phyloP scores from a whole-genome alignment of 495 filamentous ascomycete species.

The Pyrenula aspistea region DNA sequence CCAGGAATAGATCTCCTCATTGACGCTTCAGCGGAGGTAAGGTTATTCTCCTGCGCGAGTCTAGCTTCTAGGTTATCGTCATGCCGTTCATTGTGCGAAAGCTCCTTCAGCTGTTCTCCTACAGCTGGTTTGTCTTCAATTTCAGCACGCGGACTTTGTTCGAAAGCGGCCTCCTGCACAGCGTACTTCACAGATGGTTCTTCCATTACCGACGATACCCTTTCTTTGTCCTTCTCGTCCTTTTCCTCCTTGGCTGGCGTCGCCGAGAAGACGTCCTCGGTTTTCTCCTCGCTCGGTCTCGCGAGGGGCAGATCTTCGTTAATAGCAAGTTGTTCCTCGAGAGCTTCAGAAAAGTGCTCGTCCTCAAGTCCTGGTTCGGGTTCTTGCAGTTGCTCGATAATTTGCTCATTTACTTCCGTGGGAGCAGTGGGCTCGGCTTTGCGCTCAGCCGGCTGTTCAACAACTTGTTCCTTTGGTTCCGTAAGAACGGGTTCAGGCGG shows the following conservation, averaged over 20 bases:
- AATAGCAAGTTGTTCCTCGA: neutral
- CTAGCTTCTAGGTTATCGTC: too few relatives aligned
- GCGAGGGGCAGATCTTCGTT: neutral
- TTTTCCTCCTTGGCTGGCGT: neutral
- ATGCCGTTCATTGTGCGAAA: too few relatives aligned
- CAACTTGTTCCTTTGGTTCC: neutral
- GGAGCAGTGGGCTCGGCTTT: neutral
- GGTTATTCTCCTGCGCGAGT: too few relatives aligned
- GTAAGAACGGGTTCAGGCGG: neutral
- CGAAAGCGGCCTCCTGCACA: too few relatives aligned
- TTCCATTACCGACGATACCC: too few relatives aligned
- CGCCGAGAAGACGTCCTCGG: neutral
- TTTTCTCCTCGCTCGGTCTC: neutral
- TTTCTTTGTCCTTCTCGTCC: neutral
- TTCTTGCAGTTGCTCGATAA: constrained; percentile 1
- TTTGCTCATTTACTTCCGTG: constrained; percentile 5
- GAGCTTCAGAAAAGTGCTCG: neutral
- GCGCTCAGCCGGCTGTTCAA: constrained; percentile 8
- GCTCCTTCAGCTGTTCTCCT: too few relatives aligned
- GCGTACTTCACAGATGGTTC: too few relatives aligned
- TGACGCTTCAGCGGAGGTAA: too few relatives aligned
- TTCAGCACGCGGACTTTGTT: too few relatives aligned
- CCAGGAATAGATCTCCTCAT: too few relatives aligned
- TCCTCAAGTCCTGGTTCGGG: neutral
- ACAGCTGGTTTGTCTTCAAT: too few relatives aligned